Percentiles rank a stretch among this genome's conserved stretches.
Evolutionary conservation across 805 yeast genomes (phyloP).

Genomic region (Nakazawaea pomicola): DNA sequence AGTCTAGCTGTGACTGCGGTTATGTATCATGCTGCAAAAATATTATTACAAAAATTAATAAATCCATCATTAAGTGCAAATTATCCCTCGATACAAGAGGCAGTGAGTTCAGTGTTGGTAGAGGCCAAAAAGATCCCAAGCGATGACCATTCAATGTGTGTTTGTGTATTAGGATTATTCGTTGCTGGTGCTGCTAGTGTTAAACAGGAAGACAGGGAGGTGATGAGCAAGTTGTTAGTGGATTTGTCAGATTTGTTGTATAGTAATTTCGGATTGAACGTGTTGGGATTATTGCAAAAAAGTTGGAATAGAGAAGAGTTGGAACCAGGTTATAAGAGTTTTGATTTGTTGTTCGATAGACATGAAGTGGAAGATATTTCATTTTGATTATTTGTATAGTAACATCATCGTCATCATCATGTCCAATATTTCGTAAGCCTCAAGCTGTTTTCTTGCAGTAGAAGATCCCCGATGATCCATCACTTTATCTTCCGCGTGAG

Average conservation of each 20-base stretch:
- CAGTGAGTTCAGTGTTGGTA: slow-evolving; percentile 1
- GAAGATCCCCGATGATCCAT: too few species aligned
- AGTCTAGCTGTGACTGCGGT: slow-evolving; percentile 6
- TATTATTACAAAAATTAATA: slow-evolving; percentile 10
- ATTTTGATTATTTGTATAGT: too few species aligned
- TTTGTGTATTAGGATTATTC: slow-evolving; percentile 8
- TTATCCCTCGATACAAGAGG: slow-evolving; percentile 7
- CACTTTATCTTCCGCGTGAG: too few species aligned
- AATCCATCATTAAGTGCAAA: slow-evolving; percentile 7
- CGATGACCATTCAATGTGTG: slow-evolving; percentile 11
- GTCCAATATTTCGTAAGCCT: too few species aligned
- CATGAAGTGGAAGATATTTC: slow-evolving; percentile 8
- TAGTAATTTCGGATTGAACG: slow-evolving; percentile 10
- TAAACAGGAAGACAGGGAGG: neutral
- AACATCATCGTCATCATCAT: too few species aligned
- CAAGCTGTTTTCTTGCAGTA: too few species aligned
- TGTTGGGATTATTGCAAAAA: slow-evolving; percentile 11
- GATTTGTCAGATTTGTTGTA: slow-evolving; percentile 11
- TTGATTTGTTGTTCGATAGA: slow-evolving; percentile 11
- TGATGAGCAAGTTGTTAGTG: slow-evolving; percentile 3
- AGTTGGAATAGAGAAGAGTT: slow-evolving; percentile 9
- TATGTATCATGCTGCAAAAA: slow-evolving; percentile 9
- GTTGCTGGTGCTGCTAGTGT: slow-evolving; percentile 9
- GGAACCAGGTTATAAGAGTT: slow-evolving; percentile 6
- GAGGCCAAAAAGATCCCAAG: slow-evolving; percentile 4